Conservation (phyloP, 2,329 filamentous ascomycete genomes). For the Ophidiomyces ophidiicola region DNA sequence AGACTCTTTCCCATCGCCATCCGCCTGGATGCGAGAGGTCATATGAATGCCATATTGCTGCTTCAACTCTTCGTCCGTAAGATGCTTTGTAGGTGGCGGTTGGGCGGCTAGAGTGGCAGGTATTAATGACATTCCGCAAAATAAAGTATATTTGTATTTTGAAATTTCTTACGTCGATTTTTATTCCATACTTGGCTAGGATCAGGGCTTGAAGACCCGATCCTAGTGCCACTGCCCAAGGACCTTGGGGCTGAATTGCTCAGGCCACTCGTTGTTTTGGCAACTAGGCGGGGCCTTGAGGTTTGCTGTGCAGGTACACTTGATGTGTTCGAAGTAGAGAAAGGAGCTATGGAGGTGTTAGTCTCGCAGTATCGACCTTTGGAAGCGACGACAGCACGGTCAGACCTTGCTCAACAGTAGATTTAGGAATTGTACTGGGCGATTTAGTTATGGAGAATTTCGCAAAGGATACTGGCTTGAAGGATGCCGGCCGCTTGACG, state of each 20-base stretch:
- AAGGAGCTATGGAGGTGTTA: constrained; percentile 20
- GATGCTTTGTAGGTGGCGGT: constrained; percentile 48
- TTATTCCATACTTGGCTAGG: constrained; percentile 60
- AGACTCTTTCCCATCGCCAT: constrained; percentile 49
- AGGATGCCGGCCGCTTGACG: constrained; percentile 49
- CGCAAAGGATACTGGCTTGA: constrained; percentile 55
- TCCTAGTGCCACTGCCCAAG: constrained; percentile 34
- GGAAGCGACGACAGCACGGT: not conserved
- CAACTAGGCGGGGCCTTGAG: constrained; percentile 49
- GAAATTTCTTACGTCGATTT: constrained; percentile 43
- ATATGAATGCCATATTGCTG: constrained; percentile 58
- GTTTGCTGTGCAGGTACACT: constrained; percentile 30
- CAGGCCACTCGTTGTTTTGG: constrained; percentile 46
- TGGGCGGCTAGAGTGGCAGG: constrained; percentile 34
- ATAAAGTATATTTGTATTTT: constrained; percentile 1
- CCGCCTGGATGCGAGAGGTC: constrained; percentile 51
- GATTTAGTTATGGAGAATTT: constrained; percentile 55
- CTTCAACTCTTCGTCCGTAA: constrained; percentile 56
- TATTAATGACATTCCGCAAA: constrained; percentile 13
- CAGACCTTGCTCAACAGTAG: constrained; percentile 43
- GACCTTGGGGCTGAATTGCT: constrained; percentile 41
- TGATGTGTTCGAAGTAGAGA: constrained; percentile 29
- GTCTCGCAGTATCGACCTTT: not conserved
- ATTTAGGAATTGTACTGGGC: constrained; percentile 39
- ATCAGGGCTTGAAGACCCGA: constrained; percentile 45